Conservation (phyloP, 2,329 filamentous ascomycete species). For the Epichloe brachyelytri region DNA sequence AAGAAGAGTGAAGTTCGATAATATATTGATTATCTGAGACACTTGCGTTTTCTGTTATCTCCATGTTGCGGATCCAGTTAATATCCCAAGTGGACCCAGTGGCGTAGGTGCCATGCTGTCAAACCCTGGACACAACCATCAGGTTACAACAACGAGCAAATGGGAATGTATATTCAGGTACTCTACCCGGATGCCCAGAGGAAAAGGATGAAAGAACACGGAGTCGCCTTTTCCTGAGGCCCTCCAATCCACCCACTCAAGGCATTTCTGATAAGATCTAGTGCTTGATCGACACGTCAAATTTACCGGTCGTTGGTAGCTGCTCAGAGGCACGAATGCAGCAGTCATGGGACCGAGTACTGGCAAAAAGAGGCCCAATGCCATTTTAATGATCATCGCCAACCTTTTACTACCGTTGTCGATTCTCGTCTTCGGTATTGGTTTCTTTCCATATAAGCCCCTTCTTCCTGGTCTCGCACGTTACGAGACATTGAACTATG, state of each 20-base stretch:
- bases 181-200: not conserved
- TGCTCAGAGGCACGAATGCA: slow-evolving; percentile 2
- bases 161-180: not conserved
- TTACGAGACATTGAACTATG: slow-evolving; percentile 45
- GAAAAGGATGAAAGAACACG: not conserved
- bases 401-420: slow-evolving; percentile 69
- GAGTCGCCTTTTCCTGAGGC: not conserved
- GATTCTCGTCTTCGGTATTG: slow-evolving; percentile 65
- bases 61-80: not conserved
- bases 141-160: not conserved
- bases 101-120: not conserved
- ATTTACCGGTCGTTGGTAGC: not conserved
- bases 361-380: slow-evolving; percentile 17
- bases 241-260: not conserved
- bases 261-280: not conserved
- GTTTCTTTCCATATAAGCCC: slow-evolving; percentile 97
- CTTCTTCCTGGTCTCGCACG: slow-evolving; percentile 74
- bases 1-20: not conserved
- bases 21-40: not conserved
- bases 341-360: slow-evolving; percentile 14
- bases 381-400: slow-evolving; percentile 44
- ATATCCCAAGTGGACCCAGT: not conserved
- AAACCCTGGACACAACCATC: not conserved
- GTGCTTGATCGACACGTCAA: not conserved
- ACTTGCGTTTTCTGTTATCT: not conserved